Percentiles rank a stretch among this genome's conserved stretches.
These are phyloP conservation scores for Friedmanniomyces simplex DNA, from an alignment of 495 filamentous ascomycete genomes.

Conservation along the genomic window DNA sequence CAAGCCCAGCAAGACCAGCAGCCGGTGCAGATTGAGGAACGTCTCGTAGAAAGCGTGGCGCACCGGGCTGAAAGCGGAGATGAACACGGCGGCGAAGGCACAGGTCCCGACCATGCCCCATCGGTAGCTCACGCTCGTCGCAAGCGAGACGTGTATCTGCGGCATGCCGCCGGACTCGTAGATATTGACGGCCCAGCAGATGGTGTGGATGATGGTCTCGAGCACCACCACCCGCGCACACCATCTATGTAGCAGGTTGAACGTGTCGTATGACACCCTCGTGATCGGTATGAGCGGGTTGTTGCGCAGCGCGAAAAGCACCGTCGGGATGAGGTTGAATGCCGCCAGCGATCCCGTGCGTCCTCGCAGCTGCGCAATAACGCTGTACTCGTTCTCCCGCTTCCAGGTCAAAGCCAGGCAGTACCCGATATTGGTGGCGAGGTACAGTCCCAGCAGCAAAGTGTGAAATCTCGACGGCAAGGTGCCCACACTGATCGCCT, in stretches of 20 bases:
- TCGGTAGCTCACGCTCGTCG: conserved; percentile 22
- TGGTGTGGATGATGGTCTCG: conserved; percentile 64
- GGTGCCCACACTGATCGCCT: conserved; percentile 79
- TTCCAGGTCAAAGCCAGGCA: conserved; percentile 61
- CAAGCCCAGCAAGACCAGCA: conserved; percentile 39
- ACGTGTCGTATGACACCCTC: conserved; percentile 88
- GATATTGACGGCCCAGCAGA: conserved; percentile 53
- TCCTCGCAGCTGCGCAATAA: conserved; percentile 63
- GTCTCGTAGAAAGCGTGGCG: conserved; percentile 51
- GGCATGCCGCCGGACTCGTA: conserved; percentile 15
- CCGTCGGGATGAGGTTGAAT: conserved; percentile 84
- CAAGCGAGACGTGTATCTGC: conserved; percentile 13
- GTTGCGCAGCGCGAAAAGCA: conserved; percentile 83
- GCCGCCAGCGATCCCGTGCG: conserved; percentile 72
- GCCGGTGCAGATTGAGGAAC: conserved; percentile 46
- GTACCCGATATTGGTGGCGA: conserved; percentile 68
- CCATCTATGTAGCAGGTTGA: conserved; percentile 94
- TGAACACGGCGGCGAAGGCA: conserved; percentile 38
- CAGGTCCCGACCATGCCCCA: conserved; percentile 33
- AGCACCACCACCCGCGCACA: conserved; percentile 77
- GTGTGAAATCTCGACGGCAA: conserved; percentile 79
- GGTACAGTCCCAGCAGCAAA: conserved; percentile 59
- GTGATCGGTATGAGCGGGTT: conserved; percentile 80
- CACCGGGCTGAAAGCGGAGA: conserved; percentile 43
- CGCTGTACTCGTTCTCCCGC: conserved; percentile 30